phyloP scores from a whole-genome alignment of 2,329 filamentous ascomycete genomes.

The Hirsutella minnesotensis region DNA sequence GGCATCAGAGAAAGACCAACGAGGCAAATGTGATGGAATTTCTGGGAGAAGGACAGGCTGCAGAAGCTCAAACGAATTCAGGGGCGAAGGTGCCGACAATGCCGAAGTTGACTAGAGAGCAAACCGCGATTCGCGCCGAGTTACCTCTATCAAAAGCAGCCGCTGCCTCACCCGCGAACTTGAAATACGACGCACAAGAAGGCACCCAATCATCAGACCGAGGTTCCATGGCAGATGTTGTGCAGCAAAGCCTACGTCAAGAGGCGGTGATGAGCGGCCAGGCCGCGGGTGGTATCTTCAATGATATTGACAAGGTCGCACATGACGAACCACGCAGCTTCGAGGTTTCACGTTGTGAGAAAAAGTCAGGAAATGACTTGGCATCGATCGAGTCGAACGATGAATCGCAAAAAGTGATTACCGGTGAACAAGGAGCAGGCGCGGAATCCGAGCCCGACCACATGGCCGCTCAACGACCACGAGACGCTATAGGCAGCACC shows the following conservation, averaged over 20 bases:
- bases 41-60: neutral
- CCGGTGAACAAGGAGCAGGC: neutral
- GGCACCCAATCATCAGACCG: neutral
- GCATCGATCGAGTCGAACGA: no score
- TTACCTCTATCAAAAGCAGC: no score
- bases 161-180: no score
- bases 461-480: constrained; percentile 2
- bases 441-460: constrained; percentile 5
- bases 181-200: neutral
- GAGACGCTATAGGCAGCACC: constrained; percentile 1
- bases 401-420: no score
- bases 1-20: no score
- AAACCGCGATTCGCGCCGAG: neutral
- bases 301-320: no score
- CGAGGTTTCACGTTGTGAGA: no score
- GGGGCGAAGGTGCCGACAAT: neutral
- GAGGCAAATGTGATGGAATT: no score
- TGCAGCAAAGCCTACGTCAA: neutral
- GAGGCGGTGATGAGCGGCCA: neutral
- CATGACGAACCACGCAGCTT: no score
- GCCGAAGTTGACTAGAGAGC: neutral
- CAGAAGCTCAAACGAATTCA: neutral
- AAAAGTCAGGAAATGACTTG: no score
- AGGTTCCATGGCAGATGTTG: neutral
- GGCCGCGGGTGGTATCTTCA: no score